phyloP scores from a whole-genome alignment of 164 flowering plant genomes.

The Pachysandra terminalis region DNA sequence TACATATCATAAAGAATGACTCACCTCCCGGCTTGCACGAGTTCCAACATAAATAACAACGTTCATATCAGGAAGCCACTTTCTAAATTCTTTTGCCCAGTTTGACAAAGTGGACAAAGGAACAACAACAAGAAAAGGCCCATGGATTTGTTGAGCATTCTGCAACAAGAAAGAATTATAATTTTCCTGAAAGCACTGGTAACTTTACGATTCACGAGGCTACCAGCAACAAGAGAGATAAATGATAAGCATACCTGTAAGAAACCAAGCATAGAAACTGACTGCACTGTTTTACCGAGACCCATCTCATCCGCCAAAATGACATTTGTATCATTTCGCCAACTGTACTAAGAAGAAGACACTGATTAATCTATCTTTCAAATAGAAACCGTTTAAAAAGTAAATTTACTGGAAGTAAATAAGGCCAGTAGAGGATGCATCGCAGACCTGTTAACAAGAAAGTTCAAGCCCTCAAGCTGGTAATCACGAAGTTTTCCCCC shows the following conservation, averaged over 20 bases:
- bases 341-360: slow-evolving; percentile 45
- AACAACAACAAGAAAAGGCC: slow-evolving; percentile 98
- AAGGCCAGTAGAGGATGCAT: neutral
- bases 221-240: slow-evolving; percentile 1
- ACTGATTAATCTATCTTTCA: slow-evolving; percentile 15
- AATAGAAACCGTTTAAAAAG: neutral
- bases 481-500: slow-evolving; percentile 97
- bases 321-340: slow-evolving; percentile 99
- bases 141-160: slow-evolving; percentile 93
- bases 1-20: slow-evolving; percentile 6
- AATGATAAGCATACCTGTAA: slow-evolving; percentile 53
- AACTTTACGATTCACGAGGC: neutral
- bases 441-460: slow-evolving; percentile 88
- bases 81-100: slow-evolving; percentile 97
- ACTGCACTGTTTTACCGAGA: slow-evolving; percentile 98
- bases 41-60: slow-evolving; percentile 92
- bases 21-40: slow-evolving; percentile 95
- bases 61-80: slow-evolving; percentile 97
- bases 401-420: neutral
- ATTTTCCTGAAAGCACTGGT: neutral
- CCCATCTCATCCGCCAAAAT: slow-evolving; percentile 99
- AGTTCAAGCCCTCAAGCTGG: slow-evolving; percentile 98
- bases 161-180: slow-evolving; percentile 27
- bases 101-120: slow-evolving; percentile 97
- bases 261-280: slow-evolving; percentile 98